These are phyloP conservation scores for Golubevia sp. DNA, from an alignment of 1,284 basidiomycete genomes.

Conservation along the genomic window DNA sequence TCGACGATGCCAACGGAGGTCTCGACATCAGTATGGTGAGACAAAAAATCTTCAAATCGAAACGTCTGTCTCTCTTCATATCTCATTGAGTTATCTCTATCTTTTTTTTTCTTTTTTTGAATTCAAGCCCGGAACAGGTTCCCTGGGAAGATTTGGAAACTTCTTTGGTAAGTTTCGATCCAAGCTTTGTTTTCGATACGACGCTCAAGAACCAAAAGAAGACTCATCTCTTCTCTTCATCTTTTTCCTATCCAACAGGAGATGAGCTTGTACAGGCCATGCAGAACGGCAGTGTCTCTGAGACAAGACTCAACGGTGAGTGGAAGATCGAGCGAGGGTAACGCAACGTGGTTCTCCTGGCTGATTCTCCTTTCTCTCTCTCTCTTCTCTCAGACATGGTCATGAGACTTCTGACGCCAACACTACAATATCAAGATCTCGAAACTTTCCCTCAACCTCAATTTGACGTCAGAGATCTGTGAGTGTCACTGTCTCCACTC, in stretches of 20 bases:
- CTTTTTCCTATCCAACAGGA: conserved; percentile 20
- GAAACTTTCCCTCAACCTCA: conserved; percentile 24
- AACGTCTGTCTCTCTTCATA: too few relatives aligned
- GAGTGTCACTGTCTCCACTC: conserved; percentile 5
- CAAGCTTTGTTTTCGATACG: too few relatives aligned
- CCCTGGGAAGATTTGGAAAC: conserved; percentile 22
- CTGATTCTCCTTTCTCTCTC: too few relatives aligned
- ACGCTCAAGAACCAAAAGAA: background rate
- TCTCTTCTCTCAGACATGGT: conserved; percentile 20
- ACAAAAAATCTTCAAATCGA: conserved; percentile 5
- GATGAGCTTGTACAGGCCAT: conserved; percentile 37
- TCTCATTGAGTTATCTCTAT: too few relatives aligned
- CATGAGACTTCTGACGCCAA: conserved; percentile 39
- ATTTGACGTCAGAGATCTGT: conserved; percentile 39
- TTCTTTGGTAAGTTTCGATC: too few relatives aligned
- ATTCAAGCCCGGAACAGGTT: background rate
- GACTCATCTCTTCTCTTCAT: too few relatives aligned
- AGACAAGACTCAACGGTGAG: conserved; percentile 34
- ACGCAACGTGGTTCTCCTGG: too few relatives aligned
- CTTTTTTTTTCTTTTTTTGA: background rate
- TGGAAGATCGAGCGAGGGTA: background rate
- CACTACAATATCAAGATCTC: conserved; percentile 33
- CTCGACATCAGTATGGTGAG: conserved; percentile 56
- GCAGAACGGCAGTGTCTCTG: conserved; percentile 41
- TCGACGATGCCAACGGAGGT: conserved; percentile 40